phyloP scores from a whole-genome alignment of 257 asterid genomes.

The Avicennia marina region DNA sequence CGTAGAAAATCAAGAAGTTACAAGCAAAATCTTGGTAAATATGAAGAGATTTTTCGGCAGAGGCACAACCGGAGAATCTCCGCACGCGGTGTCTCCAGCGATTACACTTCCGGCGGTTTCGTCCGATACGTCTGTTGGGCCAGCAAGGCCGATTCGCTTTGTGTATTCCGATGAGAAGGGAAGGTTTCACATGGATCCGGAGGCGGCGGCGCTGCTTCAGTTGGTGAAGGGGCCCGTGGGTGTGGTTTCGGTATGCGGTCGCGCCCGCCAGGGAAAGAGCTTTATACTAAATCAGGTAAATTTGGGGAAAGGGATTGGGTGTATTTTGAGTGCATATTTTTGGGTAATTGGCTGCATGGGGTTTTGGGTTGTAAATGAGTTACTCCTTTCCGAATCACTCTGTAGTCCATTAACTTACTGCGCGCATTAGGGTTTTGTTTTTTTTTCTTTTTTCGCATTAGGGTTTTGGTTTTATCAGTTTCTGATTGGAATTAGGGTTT shows the following conservation, averaged over 20 bases:
- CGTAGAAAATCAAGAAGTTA: too few relatives aligned
- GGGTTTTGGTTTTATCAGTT: too few relatives aligned
- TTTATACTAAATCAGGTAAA: slow-evolving; percentile 56
- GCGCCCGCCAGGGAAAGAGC: slow-evolving; percentile 99
- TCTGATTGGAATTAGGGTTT: too few relatives aligned
- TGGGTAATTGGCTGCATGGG: too few relatives aligned
- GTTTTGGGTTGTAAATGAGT: too few relatives aligned
- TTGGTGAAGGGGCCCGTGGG: slow-evolving; percentile 91
- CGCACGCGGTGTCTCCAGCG: slow-evolving; percentile 39
- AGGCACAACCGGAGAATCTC: slow-evolving; percentile 50
- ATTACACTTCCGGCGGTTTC: slow-evolving; percentile 36
- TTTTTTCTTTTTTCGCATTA: too few relatives aligned
- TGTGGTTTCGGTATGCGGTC: slow-evolving; percentile 96
- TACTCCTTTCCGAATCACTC: too few relatives aligned
- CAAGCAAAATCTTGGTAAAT: too few relatives aligned
- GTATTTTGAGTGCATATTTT: too few relatives aligned
- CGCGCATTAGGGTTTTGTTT: too few relatives aligned
- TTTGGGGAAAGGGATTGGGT: too few relatives aligned
- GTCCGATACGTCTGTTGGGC: slow-evolving; percentile 48
- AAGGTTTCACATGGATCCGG: slow-evolving; percentile 85
- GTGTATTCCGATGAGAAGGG: slow-evolving; percentile 83
- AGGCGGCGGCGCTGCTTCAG: slow-evolving; percentile 85
- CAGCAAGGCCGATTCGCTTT: slow-evolving; percentile 83
- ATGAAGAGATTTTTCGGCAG: slow-evolving; percentile 53
- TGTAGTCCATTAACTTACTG: too few relatives aligned